phyloP scores from a whole-genome alignment of 2,329 filamentous ascomycete genomes.

The Paecilomyces sp. region DNA sequence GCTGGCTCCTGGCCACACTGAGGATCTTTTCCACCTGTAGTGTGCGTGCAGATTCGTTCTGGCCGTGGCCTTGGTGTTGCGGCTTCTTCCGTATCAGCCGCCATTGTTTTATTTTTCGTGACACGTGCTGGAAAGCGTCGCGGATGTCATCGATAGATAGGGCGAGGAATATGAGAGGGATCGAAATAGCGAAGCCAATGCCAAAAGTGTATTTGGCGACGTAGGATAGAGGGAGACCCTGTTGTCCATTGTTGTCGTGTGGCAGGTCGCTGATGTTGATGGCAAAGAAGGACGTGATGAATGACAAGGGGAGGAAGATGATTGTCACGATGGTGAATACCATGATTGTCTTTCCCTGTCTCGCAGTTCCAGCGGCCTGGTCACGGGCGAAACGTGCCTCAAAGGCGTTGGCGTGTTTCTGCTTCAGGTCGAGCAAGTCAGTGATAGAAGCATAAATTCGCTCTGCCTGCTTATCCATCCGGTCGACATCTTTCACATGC shows the following conservation, averaged over 20 bases:
- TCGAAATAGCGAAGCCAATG: conserved; percentile 47
- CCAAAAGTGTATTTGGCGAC: conserved; percentile 52
- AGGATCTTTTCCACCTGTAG: conserved; percentile 20
- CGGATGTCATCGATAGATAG: conserved; percentile 39
- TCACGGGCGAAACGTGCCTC: conserved; percentile 54
- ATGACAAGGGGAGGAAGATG: conserved; percentile 49
- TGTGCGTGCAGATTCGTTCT: not conserved
- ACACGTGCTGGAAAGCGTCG: conserved; percentile 18
- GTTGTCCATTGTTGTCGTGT: conserved; percentile 18
- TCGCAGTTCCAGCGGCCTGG: conserved; percentile 54
- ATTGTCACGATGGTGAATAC: conserved; percentile 55
- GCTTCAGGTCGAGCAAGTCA: conserved; percentile 59
- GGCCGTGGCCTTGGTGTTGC: not conserved
- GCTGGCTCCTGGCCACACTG: conserved; percentile 14
- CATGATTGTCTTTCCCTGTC: conserved; percentile 51
- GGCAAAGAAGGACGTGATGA: conserved; percentile 50
- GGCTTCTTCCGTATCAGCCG: not conserved
- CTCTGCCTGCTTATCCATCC: conserved; percentile 58
- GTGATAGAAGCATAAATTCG: conserved; percentile 55
- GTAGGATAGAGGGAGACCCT: conserved; percentile 39
- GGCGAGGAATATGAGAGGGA: conserved; percentile 43
- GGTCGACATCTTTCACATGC: conserved; percentile 52
- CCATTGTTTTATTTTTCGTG: conserved; percentile 17
- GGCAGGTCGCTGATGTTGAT: conserved; percentile 48
- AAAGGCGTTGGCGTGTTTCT: conserved; percentile 62